Evolutionary conservation across 306 rosid species (phyloP), one percentile per base, ranked within the genome.

Genomic region (Acmispon strigosus): DNA sequence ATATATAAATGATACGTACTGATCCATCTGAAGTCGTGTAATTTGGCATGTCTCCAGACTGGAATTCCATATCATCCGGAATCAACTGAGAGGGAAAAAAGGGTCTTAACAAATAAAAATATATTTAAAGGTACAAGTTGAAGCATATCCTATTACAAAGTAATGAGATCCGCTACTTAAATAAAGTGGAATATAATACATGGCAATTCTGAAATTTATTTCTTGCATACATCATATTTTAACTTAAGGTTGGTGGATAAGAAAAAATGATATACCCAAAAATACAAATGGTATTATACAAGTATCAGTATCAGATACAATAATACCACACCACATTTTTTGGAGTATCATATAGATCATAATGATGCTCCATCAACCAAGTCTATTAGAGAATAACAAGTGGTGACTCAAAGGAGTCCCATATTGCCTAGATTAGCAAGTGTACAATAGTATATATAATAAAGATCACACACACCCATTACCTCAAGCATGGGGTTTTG

Each of bases 41-140:
- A 78, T 94, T 91, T 59, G 96, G 96, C 87, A 91, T 84, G 65
- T 94, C 99, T 61, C 98, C 96, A 12, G 92, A 76, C 74, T 94
- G 97, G 74, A 94, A 89, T 81, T 94, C 99, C 99, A 94, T 94
- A 75, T 94, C 99, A 87, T 94, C 99, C 0, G 99, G 99, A 74
- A 94, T 94, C 84, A 94, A 79, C 98, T 92, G 72, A 72, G 65
- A 73, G 41, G 76, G 56, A 36, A 63, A 29, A 36, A 64, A 2
- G 2, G 34, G 11, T 43, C 22, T 17, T 72, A 57, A 50, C 15
- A 36, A 17, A 73, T 17, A 29, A 18, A 70, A 42, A 41, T 67
- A 39, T 8, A 24, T 32, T 39, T 20, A 16, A 36, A 32, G 9
- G 45, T 36, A 53, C 13, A 7, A 17, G 12, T 2, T 39, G 36